Evolutionary conservation across 345 rosid genomes (phyloP), one percentile per base, ranked within the genome.

Genomic region (Firmiana major): DNA sequence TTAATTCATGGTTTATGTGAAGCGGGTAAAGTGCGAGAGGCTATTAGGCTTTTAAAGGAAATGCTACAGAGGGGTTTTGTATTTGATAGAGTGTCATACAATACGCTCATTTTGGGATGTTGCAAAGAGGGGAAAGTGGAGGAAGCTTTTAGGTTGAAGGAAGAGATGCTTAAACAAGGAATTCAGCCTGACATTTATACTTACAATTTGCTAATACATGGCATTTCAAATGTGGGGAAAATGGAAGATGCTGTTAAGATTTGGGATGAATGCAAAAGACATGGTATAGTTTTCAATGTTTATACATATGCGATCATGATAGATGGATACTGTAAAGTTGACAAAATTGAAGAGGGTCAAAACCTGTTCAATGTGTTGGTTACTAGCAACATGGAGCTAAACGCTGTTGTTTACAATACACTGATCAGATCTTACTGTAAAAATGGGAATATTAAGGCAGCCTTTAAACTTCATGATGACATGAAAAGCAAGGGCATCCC

Each of bases 281-380:
- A 75, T 74, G 92, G 89, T 77, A 63, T 86, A 76, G 70, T 70
- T 79, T 90, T 91, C 40, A 82, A 88, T 85, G 49, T 88, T 77
- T 79, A 81, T 84, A 81, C 95, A 13, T 90, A 92, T 73, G 90
- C 91, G 51, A 86, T 90, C 58, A 83, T 92, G 90, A 90, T 93
- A 67, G 89, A 84, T 81, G 95, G 97, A 53, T 92, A 83, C 63
- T 92, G 97, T 82, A 89, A 87, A 81, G 93, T 89, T 73, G 84
- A 84, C 60, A 87, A 83, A 80, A 66, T 88, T 74, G 90, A 92
- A 83, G 94, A 86, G 67, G 93, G 85, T 74, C 88, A 84, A 79
- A 88, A 85, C 21, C 60, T 92, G 72, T 90, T 92, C 73, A 80
- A 84, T 73, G 90, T 90, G 82, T 77, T 92, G 84, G 66, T 87